Percentiles rank a stretch among this genome's conserved stretches.
phyloP scores from a whole-genome alignment of 1,139 yeast species.

The Blastobotrys capitulatus region DNA sequence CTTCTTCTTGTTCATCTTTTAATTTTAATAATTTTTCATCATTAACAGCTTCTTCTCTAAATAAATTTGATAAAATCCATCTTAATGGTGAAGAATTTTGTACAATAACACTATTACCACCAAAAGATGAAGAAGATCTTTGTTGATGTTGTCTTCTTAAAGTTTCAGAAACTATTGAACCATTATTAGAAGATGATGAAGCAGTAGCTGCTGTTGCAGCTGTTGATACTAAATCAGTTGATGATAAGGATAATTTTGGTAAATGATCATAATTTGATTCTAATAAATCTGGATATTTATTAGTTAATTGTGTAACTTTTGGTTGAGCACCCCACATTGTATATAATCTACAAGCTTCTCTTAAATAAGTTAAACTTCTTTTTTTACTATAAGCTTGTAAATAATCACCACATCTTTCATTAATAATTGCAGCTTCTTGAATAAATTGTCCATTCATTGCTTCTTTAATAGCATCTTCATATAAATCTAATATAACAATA shows the following conservation, averaged over 20 bases:
- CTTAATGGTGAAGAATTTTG: conserved; percentile 27
- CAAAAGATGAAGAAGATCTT: conserved; percentile 11
- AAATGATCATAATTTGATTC: conserved; percentile 18
- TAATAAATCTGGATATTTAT: conserved; percentile 24
- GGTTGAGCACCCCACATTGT: conserved; percentile 33
- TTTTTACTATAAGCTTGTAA: conserved; percentile 33
- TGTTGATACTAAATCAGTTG: conserved; percentile 10
- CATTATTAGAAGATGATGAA: not conserved
- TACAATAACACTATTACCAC: conserved; percentile 16
- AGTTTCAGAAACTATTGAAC: not conserved
- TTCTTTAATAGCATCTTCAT: conserved; percentile 43
- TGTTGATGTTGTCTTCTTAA: conserved; percentile 17
- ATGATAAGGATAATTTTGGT: conserved; percentile 19
- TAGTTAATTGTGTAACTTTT: conserved; percentile 24
- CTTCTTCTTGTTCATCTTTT: too few species aligned
- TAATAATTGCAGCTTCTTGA: conserved; percentile 42
- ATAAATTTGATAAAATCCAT: conserved; percentile 29
- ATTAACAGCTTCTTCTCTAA: conserved; percentile 20
- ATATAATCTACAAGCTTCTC: conserved; percentile 30
- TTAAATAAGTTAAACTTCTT: conserved; percentile 26
- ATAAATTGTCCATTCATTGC: conserved; percentile 35
- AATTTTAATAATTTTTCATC: too few species aligned
- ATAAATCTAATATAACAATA: conserved; percentile 41
- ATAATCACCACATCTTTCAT: conserved; percentile 47
- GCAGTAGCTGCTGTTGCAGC: not conserved